phyloP scores from a whole-genome alignment of 116 monocot species.

The Iris pallida region DNA sequence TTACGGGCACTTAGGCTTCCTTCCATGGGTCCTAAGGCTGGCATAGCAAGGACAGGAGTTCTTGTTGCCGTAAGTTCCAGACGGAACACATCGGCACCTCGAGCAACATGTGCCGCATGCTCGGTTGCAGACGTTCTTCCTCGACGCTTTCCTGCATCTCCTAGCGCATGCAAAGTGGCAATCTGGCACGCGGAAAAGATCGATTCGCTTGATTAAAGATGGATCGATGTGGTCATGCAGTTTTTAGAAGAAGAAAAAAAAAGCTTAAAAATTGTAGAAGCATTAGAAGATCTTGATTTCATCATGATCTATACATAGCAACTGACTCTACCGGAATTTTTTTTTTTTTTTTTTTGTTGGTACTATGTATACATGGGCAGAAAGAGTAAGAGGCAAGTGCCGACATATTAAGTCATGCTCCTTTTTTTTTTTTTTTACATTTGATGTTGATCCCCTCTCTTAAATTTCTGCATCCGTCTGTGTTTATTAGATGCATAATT shows the following conservation, averaged over 20 bases:
- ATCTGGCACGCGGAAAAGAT: conserved; percentile 13
- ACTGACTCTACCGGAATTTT: neutral
- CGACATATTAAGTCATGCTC: no score
- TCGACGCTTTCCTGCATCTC: conserved; percentile 40
- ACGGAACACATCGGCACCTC: conserved; percentile 42
- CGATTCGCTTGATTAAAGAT: neutral
- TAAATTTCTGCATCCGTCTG: no score
- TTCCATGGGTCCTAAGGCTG: conserved; percentile 29
- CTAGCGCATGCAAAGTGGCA: conserved; percentile 43
- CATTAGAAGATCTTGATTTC: neutral
- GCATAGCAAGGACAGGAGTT: conserved; percentile 50
- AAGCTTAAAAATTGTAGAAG: neutral
- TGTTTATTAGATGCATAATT: no score
- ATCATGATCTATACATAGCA: neutral
- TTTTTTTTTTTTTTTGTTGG: neutral
- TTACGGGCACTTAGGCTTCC: conserved; percentile 40
- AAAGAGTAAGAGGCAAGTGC: no score
- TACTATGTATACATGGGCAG: no score
- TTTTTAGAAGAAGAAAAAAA: neutral
- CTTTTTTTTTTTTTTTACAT: no score
- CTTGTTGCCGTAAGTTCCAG: conserved; percentile 48
- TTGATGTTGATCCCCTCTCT: no score
- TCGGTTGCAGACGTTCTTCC: conserved; percentile 36
- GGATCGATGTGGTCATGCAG: neutral
- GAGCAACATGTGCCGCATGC: conserved; percentile 50